These are phyloP conservation scores for Sporothrix luriei DNA, from an alignment of 2,329 filamentous ascomycete species.

Conservation along the genomic window DNA sequence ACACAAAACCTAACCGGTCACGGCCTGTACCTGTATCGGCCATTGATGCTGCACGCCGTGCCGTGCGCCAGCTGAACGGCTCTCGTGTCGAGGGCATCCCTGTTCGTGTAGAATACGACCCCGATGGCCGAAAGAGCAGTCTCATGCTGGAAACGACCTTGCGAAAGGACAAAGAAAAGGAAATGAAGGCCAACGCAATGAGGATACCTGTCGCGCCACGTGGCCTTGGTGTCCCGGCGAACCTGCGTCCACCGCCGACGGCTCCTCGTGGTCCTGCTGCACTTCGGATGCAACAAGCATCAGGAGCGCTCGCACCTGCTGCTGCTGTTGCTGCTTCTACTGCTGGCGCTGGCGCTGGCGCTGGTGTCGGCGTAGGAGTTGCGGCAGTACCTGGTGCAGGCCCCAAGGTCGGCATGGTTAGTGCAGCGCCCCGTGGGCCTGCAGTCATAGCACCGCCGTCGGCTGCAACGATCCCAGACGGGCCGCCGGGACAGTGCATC, in stretches of 20 bases:
- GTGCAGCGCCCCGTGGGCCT: slow-evolving; percentile 20
- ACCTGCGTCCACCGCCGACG: slow-evolving; percentile 71
- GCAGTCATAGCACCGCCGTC: slow-evolving; percentile 20
- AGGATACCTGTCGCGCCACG: slow-evolving; percentile 43
- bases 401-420: not conserved
- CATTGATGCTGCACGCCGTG: slow-evolving; percentile 77
- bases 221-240: slow-evolving; percentile 47
- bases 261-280: slow-evolving; percentile 83
- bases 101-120: slow-evolving; percentile 84
- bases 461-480: slow-evolving; percentile 48
- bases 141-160: slow-evolving; percentile 76
- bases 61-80: slow-evolving; percentile 74
- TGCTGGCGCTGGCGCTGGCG: not conserved
- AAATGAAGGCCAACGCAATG: slow-evolving; percentile 30
- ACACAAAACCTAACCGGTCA: slow-evolving; percentile 61
- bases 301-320: not conserved
- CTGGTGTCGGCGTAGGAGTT: not conserved
- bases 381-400: not conserved
- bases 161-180: slow-evolving; percentile 65
- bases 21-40: slow-evolving; percentile 64
- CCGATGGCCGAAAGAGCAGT: slow-evolving; percentile 80
- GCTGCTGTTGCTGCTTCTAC: not conserved
- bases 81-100: slow-evolving; percentile 75
- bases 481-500: slow-evolving; percentile 52
- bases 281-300: slow-evolving; percentile 44